These are phyloP conservation scores for Entoloma clypeatum DNA, from an alignment of 1,284 basidiomycete genomes.

Conservation along the genomic window DNA sequence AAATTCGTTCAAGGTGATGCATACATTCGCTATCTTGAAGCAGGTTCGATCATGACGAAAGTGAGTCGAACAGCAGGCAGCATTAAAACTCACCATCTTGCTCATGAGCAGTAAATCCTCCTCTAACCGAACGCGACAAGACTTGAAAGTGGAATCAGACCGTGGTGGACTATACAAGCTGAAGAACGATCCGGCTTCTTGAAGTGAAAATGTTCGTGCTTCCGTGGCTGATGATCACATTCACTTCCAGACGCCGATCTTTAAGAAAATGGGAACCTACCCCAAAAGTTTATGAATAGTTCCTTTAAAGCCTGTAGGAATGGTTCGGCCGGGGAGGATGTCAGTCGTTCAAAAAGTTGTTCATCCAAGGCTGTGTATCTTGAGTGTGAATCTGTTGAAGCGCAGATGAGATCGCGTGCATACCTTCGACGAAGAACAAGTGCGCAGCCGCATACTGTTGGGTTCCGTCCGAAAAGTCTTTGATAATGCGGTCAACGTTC, in stretches of 20 bases:
- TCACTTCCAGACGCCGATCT: slow-evolving; percentile 5
- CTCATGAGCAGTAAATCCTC: slow-evolving; percentile 78
- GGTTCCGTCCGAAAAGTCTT: slow-evolving; percentile 67
- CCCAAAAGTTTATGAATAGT: slow-evolving; percentile 86
- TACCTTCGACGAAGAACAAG: slow-evolving; percentile 94
- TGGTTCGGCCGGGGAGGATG: slow-evolving; percentile 67
- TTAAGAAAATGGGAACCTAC: slow-evolving; percentile 38
- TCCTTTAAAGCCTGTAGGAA: slow-evolving; percentile 74
- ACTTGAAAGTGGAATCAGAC: slow-evolving; percentile 55
- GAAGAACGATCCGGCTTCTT: slow-evolving; percentile 78
- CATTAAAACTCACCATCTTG: slow-evolving; percentile 50
- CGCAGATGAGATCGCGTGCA: background rate
- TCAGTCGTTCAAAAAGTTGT: slow-evolving; percentile 68
- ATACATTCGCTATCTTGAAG: slow-evolving; percentile 82
- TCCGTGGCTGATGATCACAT: slow-evolving; percentile 60
- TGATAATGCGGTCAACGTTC: slow-evolving; percentile 90
- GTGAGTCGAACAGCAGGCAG: slow-evolving; percentile 3
- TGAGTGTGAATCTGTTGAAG: slow-evolving; percentile 24
- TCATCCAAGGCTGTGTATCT: slow-evolving; percentile 61
- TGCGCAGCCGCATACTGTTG: slow-evolving; percentile 87
- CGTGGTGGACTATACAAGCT: slow-evolving; percentile 82
- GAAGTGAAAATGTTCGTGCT: slow-evolving; percentile 77
- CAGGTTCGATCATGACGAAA: slow-evolving; percentile 20
- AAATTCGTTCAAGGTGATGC: slow-evolving; percentile 90
- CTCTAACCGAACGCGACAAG: slow-evolving; percentile 66